phyloP scores from a whole-genome alignment of 495 filamentous ascomycete genomes.

The Penicillium bialowiezense region DNA sequence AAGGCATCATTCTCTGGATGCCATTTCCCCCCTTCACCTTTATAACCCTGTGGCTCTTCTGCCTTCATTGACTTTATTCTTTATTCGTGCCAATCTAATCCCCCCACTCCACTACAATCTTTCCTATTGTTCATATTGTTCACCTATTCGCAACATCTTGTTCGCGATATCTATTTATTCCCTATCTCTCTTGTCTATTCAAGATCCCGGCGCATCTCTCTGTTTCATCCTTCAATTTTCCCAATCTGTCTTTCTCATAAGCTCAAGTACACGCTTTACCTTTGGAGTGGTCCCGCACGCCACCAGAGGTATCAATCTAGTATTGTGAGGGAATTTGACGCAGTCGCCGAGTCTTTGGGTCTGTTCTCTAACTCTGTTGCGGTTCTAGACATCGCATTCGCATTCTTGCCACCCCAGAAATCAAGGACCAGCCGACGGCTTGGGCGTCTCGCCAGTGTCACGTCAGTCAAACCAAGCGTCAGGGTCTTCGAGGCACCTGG shows the following conservation, averaged over 20 bases:
- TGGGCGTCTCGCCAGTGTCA: constrained; percentile 20
- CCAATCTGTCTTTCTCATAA: neutral
- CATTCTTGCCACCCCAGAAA: constrained; percentile 9
- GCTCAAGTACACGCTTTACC: neutral
- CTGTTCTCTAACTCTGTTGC: constrained; percentile 16
- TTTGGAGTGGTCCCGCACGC: neutral
- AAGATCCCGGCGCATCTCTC: neutral
- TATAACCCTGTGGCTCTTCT: neutral
- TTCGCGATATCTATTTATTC: neutral
- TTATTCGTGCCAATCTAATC: neutral
- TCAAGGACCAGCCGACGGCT: constrained; percentile 15
- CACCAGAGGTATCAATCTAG: constrained; percentile 2
- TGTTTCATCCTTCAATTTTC: neutral
- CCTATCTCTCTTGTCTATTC: neutral
- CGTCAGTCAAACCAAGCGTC: constrained; percentile 14
- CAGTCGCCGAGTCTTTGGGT: neutral
- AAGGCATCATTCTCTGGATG: neutral
- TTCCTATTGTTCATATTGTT: neutral
- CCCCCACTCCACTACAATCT: neutral
- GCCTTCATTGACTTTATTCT: neutral
- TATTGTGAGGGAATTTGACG: constrained; percentile 8
- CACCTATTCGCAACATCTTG: neutral
- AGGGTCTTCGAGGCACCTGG: constrained; percentile 22
- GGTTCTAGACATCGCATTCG: constrained; percentile 12
- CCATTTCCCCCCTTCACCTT: neutral